Evolutionary conservation across 148 eudicot species (phyloP).

Genomic region (Fagopyrum tataricum): DNA sequence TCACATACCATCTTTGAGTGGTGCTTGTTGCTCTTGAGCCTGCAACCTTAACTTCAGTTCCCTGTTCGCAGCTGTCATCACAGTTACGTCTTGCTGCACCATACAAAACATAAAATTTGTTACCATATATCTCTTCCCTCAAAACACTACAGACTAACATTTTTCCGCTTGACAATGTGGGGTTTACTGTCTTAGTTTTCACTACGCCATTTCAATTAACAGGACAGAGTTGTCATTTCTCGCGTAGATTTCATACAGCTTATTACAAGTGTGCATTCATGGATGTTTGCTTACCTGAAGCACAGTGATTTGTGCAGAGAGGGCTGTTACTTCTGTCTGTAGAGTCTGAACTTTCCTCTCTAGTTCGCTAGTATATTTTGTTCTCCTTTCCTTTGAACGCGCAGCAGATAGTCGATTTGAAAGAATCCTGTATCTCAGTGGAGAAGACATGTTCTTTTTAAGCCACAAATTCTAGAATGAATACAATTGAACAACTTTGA

Average conservation of each 20-base stretch:
- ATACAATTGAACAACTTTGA: not conserved
- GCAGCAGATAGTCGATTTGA: not conserved
- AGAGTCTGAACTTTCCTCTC: not conserved
- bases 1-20: slow-evolving; percentile 53
- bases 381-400: not conserved
- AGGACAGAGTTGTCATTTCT: too few relatives aligned
- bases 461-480: not conserved
- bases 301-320: not conserved
- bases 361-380: not conserved
- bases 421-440: not conserved
- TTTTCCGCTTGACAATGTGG: too few relatives aligned
- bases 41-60: slow-evolving; percentile 54
- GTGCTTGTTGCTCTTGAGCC: slow-evolving; percentile 67
- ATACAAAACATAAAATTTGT: not conserved
- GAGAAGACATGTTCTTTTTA: not conserved
- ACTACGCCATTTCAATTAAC: too few relatives aligned
- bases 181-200: too few relatives aligned
- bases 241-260: too few relatives aligned
- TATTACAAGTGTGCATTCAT: too few relatives aligned
- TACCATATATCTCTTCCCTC: too few relatives aligned
- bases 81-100: slow-evolving; percentile 54
- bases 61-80: slow-evolving; percentile 50
- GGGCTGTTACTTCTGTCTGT: not conserved
- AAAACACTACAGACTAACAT: too few relatives aligned
- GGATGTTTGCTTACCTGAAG: not conserved